Percentiles rank a stretch among this genome's conserved stretches.
Conservation (phyloP, 805 yeast species). For the Alloascoidea hylecoeti region DNA sequence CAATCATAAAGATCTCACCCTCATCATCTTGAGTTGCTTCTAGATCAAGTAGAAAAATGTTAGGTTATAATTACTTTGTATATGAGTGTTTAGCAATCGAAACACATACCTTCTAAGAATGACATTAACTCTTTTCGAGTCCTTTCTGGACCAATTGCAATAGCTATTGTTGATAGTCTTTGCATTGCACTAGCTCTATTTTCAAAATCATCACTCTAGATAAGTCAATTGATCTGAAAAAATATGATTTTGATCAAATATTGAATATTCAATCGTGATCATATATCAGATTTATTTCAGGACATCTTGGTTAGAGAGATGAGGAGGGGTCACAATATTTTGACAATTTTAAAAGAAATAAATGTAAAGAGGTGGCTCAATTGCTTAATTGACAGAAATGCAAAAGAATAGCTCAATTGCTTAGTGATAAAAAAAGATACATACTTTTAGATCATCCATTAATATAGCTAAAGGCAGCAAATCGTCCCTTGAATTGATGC, state of each 20-base stretch:
- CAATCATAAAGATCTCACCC: conserved; percentile 90
- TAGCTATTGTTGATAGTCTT: conserved; percentile 83
- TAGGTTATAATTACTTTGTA: not conserved
- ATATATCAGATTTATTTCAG: not conserved
- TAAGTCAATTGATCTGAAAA: not conserved
- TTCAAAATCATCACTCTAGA: conserved; percentile 83
- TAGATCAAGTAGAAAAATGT: conserved; percentile 2
- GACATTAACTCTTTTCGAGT: conserved; percentile 84
- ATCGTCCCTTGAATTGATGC: conserved; percentile 29
- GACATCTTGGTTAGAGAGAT: not conserved
- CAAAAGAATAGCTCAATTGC: not conserved
- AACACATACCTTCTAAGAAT: conserved; percentile 49
- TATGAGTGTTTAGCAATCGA: not conserved
- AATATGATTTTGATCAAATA: not conserved
- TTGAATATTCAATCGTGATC: not conserved
- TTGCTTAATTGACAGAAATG: conserved; percentile 2
- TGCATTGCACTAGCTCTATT: conserved; percentile 92
- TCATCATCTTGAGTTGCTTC: conserved; percentile 57
- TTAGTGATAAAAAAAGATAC: conserved; percentile 1
- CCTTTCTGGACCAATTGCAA: conserved; percentile 89
- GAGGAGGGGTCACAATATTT: not conserved
- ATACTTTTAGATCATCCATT: conserved; percentile 79
- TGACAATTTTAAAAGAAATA: conserved; percentile 2
- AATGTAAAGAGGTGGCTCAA: not conserved
- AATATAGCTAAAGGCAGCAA: conserved; percentile 89